Evolutionary conservation across 192 early-diverging fungal genomes (phyloP), one percentile per base, ranked within the genome.

Genomic region (Chytriomyces hyalinus): DNA sequence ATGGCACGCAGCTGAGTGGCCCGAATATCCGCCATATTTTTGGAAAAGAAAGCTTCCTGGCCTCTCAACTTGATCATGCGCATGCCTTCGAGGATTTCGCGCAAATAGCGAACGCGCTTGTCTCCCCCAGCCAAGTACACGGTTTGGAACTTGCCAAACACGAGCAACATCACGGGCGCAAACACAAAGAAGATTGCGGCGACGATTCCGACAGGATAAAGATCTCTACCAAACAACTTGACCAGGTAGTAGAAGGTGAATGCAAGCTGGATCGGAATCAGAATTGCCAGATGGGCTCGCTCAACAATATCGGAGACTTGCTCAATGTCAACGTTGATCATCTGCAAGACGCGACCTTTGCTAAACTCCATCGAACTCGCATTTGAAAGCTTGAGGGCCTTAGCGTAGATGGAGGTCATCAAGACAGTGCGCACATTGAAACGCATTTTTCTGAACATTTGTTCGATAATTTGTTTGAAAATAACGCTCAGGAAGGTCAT

Each of bases 311-410:
- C 48, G 9, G 73, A 57, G 28, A 83, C n/a, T 51, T 71, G 66
- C 24, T 80, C 67, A 6, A 66, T 60, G 73, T 83, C 82, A 6
- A 80, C 70, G 75, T 83, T 83, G 57, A 83, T 70, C 74, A 83
- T 66, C 22, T 82, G 74, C 44, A 83, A 61, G 0, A 82, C 80
- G 13, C 73, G 73, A 5, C 78, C 82, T 60, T 83, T 74, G 13
- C 62, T 73, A 53, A 80, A 83, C 48, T 71, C 66, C 11, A 47
- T 61, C 44, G 79, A 59, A 49, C 57, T 46, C 17, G 36, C 44
- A 17, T 63, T 50, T 11, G 68, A 73, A 3, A 83, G 50, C 57
- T 70, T 64, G 26, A 83, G 62, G 3, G 75, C 64, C 75, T 83
- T 83, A n/a, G 76, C 82, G 48, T 73, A 83, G 45, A 83, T 67